phyloP scores from a whole-genome alignment of 2,329 filamentous ascomycete genomes.

The Stenocarpella maydis region DNA sequence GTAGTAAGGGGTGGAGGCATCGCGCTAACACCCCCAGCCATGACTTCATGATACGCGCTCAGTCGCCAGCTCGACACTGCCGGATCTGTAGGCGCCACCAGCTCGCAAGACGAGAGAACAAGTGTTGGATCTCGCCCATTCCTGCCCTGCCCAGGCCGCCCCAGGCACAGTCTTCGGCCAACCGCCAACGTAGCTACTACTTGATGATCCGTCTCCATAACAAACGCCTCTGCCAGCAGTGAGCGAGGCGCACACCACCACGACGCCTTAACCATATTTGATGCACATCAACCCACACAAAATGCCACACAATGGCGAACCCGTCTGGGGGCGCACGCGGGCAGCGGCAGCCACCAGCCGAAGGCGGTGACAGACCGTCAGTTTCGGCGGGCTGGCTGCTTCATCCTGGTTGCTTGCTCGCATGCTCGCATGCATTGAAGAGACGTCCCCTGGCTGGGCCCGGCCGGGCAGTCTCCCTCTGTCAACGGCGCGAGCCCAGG shows the following conservation, averaged over 20 bases:
- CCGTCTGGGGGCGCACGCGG: neutral
- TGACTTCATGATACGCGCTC: constrained; percentile 24
- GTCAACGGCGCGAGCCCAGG: constrained; percentile 9
- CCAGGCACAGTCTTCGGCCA: too few relatives aligned
- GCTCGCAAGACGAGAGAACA: too few relatives aligned
- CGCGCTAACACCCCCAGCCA: constrained; percentile 6
- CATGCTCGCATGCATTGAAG: constrained; percentile 9
- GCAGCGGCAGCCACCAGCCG: constrained; percentile 11
- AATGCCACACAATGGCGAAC: neutral
- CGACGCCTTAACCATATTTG: neutral
- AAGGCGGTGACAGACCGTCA: constrained; percentile 26
- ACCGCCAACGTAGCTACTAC: too few relatives aligned
- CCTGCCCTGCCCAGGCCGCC: too few relatives aligned
- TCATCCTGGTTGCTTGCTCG: neutral
- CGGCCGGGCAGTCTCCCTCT: neutral
- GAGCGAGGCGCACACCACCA: neutral
- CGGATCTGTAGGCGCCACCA: too few relatives aligned
- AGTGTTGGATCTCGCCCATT: neutral
- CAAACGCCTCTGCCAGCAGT: neutral
- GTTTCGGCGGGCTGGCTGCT: neutral
- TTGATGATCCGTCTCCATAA: neutral
- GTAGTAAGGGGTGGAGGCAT: constrained; percentile 10
- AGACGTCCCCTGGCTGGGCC: neutral
- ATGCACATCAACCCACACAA: neutral
- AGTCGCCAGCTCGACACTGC: too few relatives aligned